These are phyloP conservation scores for Saccharum officinarum DNA, from an alignment of 176 grass and related monocot genomes.

Conservation along the genomic window DNA sequence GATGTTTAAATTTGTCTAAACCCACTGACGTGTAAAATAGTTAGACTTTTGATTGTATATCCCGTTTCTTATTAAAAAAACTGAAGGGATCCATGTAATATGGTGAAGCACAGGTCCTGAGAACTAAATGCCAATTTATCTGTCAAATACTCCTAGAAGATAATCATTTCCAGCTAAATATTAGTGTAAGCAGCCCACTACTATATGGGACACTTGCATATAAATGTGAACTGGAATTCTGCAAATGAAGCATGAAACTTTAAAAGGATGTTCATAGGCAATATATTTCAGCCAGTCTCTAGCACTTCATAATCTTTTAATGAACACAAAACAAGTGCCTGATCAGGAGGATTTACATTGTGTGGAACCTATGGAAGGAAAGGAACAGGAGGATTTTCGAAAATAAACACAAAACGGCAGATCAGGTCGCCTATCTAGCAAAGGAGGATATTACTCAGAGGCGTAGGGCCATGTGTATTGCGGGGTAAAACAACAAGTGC, in stretches of 20 bases:
- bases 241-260: not conserved
- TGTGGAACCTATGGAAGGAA: too few species aligned
- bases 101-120: not conserved
- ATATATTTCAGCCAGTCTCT: not conserved
- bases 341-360: too few species aligned
- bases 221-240: not conserved
- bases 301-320: not conserved
- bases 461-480: too few species aligned
- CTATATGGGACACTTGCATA: not conserved
- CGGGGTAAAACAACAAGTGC: too few species aligned
- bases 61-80: not conserved
- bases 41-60: not conserved
- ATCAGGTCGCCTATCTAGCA: too few species aligned
- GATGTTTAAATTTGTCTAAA: not conserved
- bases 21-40: not conserved
- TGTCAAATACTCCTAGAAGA: not conserved
- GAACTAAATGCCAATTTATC: slow-evolving; percentile 16
- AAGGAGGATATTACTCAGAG: too few species aligned
- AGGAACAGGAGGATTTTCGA: too few species aligned
- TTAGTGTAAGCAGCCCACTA: not conserved
- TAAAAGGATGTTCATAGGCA: not conserved
- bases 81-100: slow-evolving; percentile 13
- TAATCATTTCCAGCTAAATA: slow-evolving; percentile 2
- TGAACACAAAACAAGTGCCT: too few species aligned
- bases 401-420: too few species aligned